phyloP scores from a whole-genome alignment of 2,329 filamentous ascomycete species.

The Mariannaea elegans region DNA sequence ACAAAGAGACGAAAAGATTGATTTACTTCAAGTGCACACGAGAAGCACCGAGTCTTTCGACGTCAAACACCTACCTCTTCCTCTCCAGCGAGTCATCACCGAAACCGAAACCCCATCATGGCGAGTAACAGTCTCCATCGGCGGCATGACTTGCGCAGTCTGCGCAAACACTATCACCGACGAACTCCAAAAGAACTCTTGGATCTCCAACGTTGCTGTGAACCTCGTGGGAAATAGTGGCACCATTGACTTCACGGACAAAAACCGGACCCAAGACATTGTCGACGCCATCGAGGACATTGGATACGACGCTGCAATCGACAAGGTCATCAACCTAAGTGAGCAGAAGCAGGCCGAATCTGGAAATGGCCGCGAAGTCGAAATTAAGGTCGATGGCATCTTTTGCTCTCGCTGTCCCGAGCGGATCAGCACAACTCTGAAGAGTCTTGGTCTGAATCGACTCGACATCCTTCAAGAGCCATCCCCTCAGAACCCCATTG shows the following conservation, averaged over 20 bases:
- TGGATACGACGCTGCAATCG: constrained; percentile 72
- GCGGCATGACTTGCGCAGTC: constrained; percentile 78
- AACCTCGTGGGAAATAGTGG: constrained; percentile 76
- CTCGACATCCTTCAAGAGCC: constrained; percentile 64
- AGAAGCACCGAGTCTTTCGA: constrained; percentile 14
- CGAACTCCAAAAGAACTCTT: constrained; percentile 64
- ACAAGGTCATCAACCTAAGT: constrained; percentile 56
- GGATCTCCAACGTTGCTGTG: constrained; percentile 66
- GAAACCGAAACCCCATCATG: constrained; percentile 43
- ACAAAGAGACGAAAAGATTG: constrained; percentile 18
- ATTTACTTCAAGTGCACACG: constrained; percentile 20
- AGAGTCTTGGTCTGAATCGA: constrained; percentile 57
- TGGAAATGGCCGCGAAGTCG: constrained; percentile 62
- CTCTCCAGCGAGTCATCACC: constrained; percentile 37
- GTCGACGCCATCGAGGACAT: constrained; percentile 65
- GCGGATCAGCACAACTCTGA: constrained; percentile 63
- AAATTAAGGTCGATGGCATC: constrained; percentile 75
- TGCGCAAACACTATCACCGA: constrained; percentile 72
- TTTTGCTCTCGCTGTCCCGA: constrained; percentile 78
- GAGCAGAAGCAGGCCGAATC: constrained; percentile 48
- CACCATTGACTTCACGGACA: constrained; percentile 61
- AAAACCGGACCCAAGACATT: constrained; percentile 44
- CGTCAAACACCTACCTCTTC: constrained; percentile 15
- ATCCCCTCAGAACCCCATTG: constrained; percentile 69
- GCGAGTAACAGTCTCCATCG: constrained; percentile 66